These are phyloP conservation scores for Tolypocladium sp. DNA, from an alignment of 2,329 filamentous ascomycete genomes.

Conservation along the genomic window DNA sequence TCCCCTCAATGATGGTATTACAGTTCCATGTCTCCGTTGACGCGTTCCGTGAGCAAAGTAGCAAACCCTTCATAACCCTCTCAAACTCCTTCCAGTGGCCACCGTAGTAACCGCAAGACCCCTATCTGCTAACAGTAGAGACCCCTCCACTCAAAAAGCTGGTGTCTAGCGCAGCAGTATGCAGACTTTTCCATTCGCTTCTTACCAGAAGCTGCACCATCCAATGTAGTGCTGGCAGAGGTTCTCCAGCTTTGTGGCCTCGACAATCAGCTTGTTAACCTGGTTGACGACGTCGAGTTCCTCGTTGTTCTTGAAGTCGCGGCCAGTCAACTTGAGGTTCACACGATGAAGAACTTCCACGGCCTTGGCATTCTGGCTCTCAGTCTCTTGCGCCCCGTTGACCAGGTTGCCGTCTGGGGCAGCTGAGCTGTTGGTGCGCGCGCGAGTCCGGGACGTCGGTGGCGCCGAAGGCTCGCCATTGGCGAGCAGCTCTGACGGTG, in stretches of 20 bases:
- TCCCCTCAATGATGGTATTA: background rate
- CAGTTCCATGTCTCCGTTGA: background rate
- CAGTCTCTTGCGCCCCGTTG: conserved; percentile 42
- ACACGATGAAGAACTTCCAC: conserved; percentile 87
- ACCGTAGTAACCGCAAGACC: background rate
- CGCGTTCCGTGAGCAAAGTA: background rate
- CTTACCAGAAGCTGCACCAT: conserved; percentile 96
- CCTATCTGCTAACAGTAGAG: background rate
- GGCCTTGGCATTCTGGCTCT: conserved; percentile 88
- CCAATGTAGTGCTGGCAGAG: conserved; percentile 98
- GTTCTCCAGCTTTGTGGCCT: conserved; percentile 95
- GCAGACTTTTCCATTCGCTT: too few species aligned
- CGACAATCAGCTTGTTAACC: conserved; percentile 88
- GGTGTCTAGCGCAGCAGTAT: background rate
- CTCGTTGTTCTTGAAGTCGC: conserved; percentile 79
- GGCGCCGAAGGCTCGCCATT: conserved; percentile 33
- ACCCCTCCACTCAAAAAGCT: background rate
- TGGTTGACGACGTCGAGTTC: conserved; percentile 81
- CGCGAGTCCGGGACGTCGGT: conserved; percentile 39
- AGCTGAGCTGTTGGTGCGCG: conserved; percentile 51
- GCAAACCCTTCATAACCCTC: background rate
- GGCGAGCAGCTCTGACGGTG: conserved; percentile 50
- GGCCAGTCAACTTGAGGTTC: conserved; percentile 88
- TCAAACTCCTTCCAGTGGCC: background rate
- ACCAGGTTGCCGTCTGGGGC: conserved; percentile 23